Evolutionary conservation across 768 basidiomycete genomes (phyloP).

Genomic region (Leccinum subgranulosum): DNA sequence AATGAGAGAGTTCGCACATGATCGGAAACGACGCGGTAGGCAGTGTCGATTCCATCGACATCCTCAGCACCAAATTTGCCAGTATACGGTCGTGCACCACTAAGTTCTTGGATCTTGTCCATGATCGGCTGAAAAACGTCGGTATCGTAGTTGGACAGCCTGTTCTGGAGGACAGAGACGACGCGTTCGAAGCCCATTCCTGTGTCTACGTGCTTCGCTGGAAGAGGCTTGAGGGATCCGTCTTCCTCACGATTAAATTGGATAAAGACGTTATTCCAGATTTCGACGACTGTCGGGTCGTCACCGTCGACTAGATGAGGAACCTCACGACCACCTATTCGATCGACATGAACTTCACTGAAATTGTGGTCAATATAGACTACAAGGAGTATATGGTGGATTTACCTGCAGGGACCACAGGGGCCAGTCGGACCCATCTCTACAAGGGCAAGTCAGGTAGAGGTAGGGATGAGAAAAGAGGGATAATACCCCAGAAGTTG

Average conservation of each 20-base stretch:
- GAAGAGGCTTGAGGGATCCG: conserved; percentile 73
- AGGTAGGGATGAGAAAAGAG: neutral
- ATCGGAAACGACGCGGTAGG: conserved; percentile 95
- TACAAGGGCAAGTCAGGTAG: conserved; percentile 31
- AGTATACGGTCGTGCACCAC: conserved; percentile 80
- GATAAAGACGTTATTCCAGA: conserved; percentile 99
- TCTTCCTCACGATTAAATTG: conserved; percentile 96
- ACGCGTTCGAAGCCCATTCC: conserved; percentile 99
- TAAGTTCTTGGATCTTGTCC: conserved; percentile 79
- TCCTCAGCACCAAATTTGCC: conserved; percentile 97
- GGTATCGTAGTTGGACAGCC: conserved; percentile 95
- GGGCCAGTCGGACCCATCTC: conserved; percentile 99
- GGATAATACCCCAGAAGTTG: conserved; percentile 92
- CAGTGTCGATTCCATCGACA: conserved; percentile 91
- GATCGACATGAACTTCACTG: conserved; percentile 96
- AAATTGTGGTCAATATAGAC: conserved; percentile 2
- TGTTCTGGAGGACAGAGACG: conserved; percentile 90
- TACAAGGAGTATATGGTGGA: neutral
- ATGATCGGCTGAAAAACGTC: conserved; percentile 94
- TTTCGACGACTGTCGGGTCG: conserved; percentile 95
- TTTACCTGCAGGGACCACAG: conserved; percentile 91
- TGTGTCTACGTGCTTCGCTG: conserved; percentile 95
- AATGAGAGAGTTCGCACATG: conserved; percentile 95
- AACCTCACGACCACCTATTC: conserved; percentile 96
- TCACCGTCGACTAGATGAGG: conserved; percentile 91